Conservation (phyloP, 768 basidiomycete species). For the Lactarius sanguifluus region DNA sequence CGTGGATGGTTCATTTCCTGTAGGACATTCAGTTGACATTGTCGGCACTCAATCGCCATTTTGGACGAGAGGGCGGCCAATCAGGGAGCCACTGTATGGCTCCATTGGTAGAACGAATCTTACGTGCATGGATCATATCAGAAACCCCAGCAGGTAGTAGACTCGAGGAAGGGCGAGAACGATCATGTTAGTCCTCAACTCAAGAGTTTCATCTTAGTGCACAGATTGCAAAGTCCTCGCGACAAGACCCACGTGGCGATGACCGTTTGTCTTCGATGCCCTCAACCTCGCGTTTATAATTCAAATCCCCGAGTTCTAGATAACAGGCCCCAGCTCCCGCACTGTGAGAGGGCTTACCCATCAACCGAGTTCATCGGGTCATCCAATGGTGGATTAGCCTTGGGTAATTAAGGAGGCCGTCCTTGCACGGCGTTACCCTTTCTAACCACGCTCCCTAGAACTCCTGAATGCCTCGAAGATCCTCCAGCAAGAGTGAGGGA, state of each 20-base stretch:
- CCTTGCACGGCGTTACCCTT: not conserved
- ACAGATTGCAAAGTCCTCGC: not conserved
- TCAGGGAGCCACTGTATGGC: conserved; percentile 1
- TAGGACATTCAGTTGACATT: not conserved
- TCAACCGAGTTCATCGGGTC: conserved; percentile 19
- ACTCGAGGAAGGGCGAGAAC: not conserved
- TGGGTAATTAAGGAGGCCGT: conserved; percentile 1
- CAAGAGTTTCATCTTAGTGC: conserved; percentile 3
- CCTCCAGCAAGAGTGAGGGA: not conserved
- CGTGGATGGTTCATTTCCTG: not conserved
- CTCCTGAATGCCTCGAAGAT: not conserved
- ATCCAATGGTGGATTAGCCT: conserved; percentile 4
- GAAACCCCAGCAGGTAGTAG: not conserved
- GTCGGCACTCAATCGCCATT: not conserved
- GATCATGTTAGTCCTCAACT: not conserved
- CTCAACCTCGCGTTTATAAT: conserved; percentile 5
- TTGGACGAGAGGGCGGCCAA: not conserved
- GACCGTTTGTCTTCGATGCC: conserved; percentile 3
- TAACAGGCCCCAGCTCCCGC: not conserved
- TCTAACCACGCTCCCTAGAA: not conserved
- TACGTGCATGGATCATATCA: conserved; percentile 1
- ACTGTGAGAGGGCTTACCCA: conserved; percentile 10
- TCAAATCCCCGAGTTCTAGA: conserved; percentile 3
- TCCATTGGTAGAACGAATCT: not conserved
- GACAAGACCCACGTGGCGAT: not conserved